These are phyloP conservation scores for Globisporangium cederbergense DNA, from an alignment of 352 stramenopile species.

Conservation along the genomic window DNA sequence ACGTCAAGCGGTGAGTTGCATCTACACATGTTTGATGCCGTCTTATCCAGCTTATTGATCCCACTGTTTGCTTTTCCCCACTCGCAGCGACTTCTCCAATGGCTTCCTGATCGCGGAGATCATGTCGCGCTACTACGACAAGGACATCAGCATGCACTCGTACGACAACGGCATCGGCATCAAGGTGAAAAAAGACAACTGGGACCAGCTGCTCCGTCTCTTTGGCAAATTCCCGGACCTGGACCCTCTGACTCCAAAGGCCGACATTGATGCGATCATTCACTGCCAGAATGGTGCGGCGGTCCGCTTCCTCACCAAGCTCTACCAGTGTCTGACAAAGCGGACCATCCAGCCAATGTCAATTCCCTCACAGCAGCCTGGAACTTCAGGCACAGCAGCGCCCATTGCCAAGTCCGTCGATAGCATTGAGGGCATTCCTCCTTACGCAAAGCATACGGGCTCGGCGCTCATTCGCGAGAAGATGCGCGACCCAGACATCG, in stretches of 20 bases:
- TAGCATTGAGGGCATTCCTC: conserved; percentile 46
- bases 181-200: conserved; percentile 91
- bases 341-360: conserved; percentile 71
- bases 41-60: too few relatives aligned
- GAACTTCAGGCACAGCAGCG: conserved; percentile 13
- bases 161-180: conserved; percentile 91
- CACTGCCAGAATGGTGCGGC: conserved; percentile 88
- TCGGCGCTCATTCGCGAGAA: conserved; percentile 81
- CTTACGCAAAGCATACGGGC: conserved; percentile 84
- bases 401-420: conserved; percentile 28
- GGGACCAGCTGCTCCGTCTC: conserved; percentile 82
- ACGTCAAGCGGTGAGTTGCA: conserved; percentile 82
- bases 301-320: conserved; percentile 80
- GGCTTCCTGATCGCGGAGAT: conserved; percentile 92
- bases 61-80: not conserved
- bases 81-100: conserved; percentile 80
- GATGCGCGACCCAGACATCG: conserved; percentile 71
- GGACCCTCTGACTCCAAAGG: conserved; percentile 46
- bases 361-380: conserved; percentile 5
- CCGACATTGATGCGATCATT: conserved; percentile 83
- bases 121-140: conserved; percentile 90
- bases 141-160: conserved; percentile 91
- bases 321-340: conserved; percentile 91
- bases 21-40: not conserved
- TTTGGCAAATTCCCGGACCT: conserved; percentile 74